Conservation (phyloP, 768 basidiomycete species). For the Inosperma sp. region DNA sequence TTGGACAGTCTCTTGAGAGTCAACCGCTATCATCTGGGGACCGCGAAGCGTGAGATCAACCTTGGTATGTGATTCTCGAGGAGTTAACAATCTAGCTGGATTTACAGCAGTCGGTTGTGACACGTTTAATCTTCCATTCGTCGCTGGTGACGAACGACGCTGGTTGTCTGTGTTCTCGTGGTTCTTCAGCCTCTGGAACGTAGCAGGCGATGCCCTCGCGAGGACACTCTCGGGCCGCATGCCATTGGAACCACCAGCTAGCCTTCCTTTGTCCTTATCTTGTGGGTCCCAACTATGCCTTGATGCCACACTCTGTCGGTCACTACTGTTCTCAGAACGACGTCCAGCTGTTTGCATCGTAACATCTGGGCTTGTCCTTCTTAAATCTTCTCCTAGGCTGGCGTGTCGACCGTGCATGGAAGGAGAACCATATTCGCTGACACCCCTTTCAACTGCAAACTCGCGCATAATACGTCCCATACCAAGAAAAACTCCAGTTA, state of each 20-base stretch:
- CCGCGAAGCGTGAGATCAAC: constrained; percentile 7
- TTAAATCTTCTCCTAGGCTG: constrained; percentile 46
- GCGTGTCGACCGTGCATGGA: constrained; percentile 46
- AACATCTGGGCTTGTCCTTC: constrained; percentile 29
- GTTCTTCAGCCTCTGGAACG: constrained; percentile 27
- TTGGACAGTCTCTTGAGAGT: constrained; percentile 42
- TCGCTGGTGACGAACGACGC: constrained; percentile 24
- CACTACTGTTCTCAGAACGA: constrained; percentile 27
- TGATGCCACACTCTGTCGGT: constrained; percentile 51
- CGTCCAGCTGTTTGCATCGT: constrained; percentile 12
- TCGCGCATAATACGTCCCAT: constrained; percentile 69
- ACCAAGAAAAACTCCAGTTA: constrained; percentile 74
- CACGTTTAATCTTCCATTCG: constrained; percentile 3
- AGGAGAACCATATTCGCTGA: constrained; percentile 21
- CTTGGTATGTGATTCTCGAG: no score
- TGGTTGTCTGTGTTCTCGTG: constrained; percentile 23
- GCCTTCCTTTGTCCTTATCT: constrained; percentile 30
- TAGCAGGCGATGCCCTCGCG: constrained; percentile 32
- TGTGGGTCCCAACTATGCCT: constrained; percentile 46
- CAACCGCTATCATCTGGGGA: constrained; percentile 29
- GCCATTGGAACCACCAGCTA: constrained; percentile 23
- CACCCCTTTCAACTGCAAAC: constrained; percentile 25
- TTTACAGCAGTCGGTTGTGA: no score
- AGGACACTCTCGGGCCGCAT: constrained; percentile 33
- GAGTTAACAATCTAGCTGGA: no score